Conservation (phyloP, 108 stramenopile genomes). For the Cyclostephanos tholiformis region DNA sequence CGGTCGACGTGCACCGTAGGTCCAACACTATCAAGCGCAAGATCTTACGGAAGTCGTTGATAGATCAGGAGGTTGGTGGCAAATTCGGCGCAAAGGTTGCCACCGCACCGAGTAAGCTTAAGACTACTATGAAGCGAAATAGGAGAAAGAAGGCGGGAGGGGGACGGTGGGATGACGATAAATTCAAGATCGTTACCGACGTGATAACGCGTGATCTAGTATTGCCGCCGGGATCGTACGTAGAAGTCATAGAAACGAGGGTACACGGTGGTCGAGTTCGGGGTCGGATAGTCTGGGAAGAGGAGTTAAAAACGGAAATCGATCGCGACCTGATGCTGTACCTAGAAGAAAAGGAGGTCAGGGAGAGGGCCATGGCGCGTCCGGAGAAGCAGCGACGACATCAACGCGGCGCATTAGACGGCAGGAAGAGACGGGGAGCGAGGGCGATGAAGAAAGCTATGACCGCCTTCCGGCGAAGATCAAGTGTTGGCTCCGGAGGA, state of each 20-base stretch:
- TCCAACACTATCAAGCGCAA: slow-evolving; percentile 42
- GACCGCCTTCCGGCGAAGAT: background rate
- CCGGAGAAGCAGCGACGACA: background rate
- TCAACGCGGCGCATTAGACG: background rate
- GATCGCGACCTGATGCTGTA: slow-evolving; percentile 19
- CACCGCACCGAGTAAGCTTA: background rate
- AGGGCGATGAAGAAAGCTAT: background rate
- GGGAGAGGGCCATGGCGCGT: slow-evolving; percentile 2
- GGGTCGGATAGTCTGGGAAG: slow-evolving; percentile 48
- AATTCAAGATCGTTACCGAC: slow-evolving; percentile 14
- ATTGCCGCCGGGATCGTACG: slow-evolving; percentile 35
- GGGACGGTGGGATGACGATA: background rate
- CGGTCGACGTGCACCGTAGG: slow-evolving; percentile 36
- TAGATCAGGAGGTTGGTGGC: background rate
- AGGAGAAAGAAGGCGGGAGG: slow-evolving; percentile 16
- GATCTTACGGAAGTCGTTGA: slow-evolving; percentile 25
- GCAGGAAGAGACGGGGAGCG: background rate
- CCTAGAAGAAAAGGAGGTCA: slow-evolving; percentile 13
- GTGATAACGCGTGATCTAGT: slow-evolving; percentile 33
- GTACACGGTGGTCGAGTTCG: slow-evolving; percentile 48
- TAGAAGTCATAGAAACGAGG: slow-evolving; percentile 40
- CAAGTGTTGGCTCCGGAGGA: background rate
- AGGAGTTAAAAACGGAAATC: slow-evolving; percentile 38
- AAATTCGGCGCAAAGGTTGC: background rate
- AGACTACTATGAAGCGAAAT: background rate